phyloP scores from a whole-genome alignment of 352 stramenopile genomes.

The Phytophthora aleatoria region DNA sequence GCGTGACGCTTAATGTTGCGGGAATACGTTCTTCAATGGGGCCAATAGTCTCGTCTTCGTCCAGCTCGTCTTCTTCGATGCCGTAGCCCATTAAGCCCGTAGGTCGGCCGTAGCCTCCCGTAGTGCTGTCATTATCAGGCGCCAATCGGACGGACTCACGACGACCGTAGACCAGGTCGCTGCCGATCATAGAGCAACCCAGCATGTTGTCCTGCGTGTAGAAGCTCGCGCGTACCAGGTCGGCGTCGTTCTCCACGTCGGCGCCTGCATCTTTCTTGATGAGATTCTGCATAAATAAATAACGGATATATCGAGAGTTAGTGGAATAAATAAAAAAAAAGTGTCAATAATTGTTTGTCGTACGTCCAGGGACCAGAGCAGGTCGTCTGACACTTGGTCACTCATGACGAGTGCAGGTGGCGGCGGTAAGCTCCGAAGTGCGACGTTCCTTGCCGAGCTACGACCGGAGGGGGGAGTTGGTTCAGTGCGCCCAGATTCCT shows the following conservation, averaged over 20 bases:
- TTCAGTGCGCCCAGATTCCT: conserved; percentile 16
- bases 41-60: conserved; percentile 36
- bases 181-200: conserved; percentile 42
- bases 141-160: conserved; percentile 29
- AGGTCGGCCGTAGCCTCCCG: conserved; percentile 33
- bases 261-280: conserved; percentile 45
- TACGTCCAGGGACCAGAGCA: conserved; percentile 76
- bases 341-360: conserved; percentile 1
- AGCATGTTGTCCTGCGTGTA: conserved; percentile 48
- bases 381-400: conserved; percentile 69
- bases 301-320: conserved; percentile 15
- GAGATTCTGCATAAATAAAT: conserved; percentile 41
- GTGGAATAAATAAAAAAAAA: neutral
- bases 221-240: conserved; percentile 47
- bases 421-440: conserved; percentile 3
- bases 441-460: conserved; percentile 5
- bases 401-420: conserved; percentile 34
- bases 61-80: conserved; percentile 41
- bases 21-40: conserved; percentile 33
- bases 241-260: conserved; percentile 36
- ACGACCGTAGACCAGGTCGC: conserved; percentile 53
- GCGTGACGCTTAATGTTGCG: conserved; percentile 18
- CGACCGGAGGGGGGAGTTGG: conserved; percentile 16
- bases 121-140: conserved; percentile 7
- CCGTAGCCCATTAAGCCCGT: conserved; percentile 41